Conservation (phyloP, 139 green algal genomes). For the Auxenochlorella pyrenoidosa region DNA sequence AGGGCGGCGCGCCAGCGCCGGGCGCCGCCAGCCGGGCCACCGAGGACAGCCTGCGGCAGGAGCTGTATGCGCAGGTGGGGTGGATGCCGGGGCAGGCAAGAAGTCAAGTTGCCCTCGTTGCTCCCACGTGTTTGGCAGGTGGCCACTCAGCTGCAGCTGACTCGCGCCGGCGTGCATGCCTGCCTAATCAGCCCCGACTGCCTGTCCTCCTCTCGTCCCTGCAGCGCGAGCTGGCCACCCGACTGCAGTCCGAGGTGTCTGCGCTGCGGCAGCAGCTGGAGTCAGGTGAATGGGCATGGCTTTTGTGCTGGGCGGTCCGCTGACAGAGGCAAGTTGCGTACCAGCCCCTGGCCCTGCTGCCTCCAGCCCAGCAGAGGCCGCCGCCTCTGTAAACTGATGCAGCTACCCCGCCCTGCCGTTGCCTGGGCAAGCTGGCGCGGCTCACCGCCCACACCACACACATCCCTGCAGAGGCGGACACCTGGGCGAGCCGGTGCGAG, state of each 20-base stretch:
- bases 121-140: no score
- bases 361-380: no score
- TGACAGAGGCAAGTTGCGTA: no score
- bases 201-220: background rate
- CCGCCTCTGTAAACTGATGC: no score
- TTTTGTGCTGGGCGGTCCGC: no score
- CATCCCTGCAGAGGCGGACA: conserved; percentile 45
- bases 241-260: conserved; percentile 62
- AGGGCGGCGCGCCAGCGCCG: conserved; percentile 1
- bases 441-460: no score
- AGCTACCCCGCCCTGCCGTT: no score
- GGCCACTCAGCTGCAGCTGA: background rate
- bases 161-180: background rate
- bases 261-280: conserved; percentile 17
- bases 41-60: conserved; percentile 71
- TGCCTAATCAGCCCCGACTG: background rate
- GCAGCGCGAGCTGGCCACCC: conserved; percentile 64
- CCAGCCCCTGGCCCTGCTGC: background rate
- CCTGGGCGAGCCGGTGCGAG: conserved; percentile 54
- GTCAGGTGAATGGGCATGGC: background rate
- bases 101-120: no score
- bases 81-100: background rate
- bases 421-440: no score
- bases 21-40: background rate
- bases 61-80: conserved; percentile 63